Conservation (phyloP, 768 basidiomycete species). For the Amanita pallidorosea region DNA sequence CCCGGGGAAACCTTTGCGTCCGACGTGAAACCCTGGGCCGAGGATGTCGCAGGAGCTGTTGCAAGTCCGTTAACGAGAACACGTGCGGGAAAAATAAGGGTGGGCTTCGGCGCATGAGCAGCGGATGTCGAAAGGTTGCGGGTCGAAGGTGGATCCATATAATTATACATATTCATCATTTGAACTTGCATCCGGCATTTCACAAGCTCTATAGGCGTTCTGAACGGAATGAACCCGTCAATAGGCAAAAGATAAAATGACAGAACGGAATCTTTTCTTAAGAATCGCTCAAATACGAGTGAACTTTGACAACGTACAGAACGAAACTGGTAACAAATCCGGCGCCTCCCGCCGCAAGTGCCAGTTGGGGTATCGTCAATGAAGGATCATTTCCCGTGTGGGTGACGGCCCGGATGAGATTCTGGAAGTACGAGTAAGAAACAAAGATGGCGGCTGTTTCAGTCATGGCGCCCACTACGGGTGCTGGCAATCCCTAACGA, state of each 20-base stretch:
- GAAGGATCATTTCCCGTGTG: slow-evolving; percentile 17
- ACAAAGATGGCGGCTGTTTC: slow-evolving; percentile 89
- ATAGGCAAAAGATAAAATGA: slow-evolving; percentile 3
- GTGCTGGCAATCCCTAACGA: slow-evolving; percentile 83
- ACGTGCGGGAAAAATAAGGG: slow-evolving; percentile 5
- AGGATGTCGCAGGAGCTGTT: background rate
- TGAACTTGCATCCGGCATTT: slow-evolving; percentile 99
- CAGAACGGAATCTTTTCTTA: background rate
- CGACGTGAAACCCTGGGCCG: slow-evolving; percentile 10
- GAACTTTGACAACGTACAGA: slow-evolving; percentile 40
- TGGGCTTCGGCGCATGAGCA: slow-evolving; percentile 5
- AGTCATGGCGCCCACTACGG: slow-evolving; percentile 83
- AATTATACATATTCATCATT: slow-evolving; percentile 41
- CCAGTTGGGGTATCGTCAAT: slow-evolving; percentile 58
- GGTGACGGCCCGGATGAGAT: slow-evolving; percentile 34
- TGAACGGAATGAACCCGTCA: slow-evolving; percentile 16
- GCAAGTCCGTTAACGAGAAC: background rate
- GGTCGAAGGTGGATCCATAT: slow-evolving; percentile 9
- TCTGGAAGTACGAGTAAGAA: slow-evolving; percentile 71
- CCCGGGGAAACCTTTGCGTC: slow-evolving; percentile 11
- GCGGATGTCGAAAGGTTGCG: slow-evolving; percentile 11
- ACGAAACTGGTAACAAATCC: slow-evolving; percentile 82
- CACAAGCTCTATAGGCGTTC: slow-evolving; percentile 89
- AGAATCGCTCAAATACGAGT: background rate
- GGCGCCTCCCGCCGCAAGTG: slow-evolving; percentile 77